Evolutionary conservation across 257 asterid genomes (phyloP).

Genomic region (Solanum pimpinellifolium): DNA sequence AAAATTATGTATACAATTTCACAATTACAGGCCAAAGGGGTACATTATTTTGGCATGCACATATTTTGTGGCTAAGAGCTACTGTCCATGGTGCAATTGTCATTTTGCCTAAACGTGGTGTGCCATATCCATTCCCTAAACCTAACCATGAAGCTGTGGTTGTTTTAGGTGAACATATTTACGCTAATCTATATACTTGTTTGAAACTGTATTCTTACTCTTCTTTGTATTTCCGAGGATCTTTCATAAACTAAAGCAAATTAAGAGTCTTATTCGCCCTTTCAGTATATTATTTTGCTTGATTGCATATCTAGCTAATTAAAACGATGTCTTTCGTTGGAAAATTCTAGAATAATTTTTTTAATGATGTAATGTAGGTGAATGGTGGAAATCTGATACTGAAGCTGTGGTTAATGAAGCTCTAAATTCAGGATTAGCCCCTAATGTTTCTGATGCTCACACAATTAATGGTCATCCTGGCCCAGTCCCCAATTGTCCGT

Average conservation of each 20-base stretch:
- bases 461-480: slow-evolving; percentile 87
- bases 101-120: slow-evolving; percentile 74
- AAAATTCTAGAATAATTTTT: neutral
- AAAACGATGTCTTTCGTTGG: neutral
- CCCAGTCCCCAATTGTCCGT: slow-evolving; percentile 32
- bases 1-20: slow-evolving; percentile 61
- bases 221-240: neutral
- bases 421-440: slow-evolving; percentile 56
- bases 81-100: slow-evolving; percentile 85
- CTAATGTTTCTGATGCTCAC: slow-evolving; percentile 92
- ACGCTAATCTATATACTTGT: too few species aligned
- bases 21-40: slow-evolving; percentile 91
- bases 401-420: slow-evolving; percentile 78
- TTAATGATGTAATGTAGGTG: slow-evolving; percentile 26
- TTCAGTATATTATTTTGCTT: neutral
- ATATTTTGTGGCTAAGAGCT: slow-evolving; percentile 70
- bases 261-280: too few species aligned
- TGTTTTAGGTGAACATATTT: slow-evolving; percentile 32
- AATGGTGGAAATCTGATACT: slow-evolving; percentile 97
- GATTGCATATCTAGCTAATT: neutral
- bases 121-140: slow-evolving; percentile 80
- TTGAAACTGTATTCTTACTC: neutral
- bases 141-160: slow-evolving; percentile 73
- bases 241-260: neutral
- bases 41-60: slow-evolving; percentile 86